phyloP scores from a whole-genome alignment of 1,284 basidiomycete genomes.

The Pseudomicrostroma phylloplanum region DNA sequence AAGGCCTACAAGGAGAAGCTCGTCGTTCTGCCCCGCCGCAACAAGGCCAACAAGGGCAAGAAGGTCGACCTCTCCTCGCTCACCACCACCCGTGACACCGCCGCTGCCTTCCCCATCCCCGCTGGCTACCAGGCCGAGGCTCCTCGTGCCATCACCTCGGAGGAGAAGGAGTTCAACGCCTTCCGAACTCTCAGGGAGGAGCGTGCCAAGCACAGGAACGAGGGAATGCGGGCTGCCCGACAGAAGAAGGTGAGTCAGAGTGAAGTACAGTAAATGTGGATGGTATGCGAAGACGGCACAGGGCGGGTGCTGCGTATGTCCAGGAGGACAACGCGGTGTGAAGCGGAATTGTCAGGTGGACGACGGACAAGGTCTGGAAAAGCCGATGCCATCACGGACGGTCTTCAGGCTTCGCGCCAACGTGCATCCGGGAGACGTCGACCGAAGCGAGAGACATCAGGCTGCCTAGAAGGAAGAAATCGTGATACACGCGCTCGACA shows the following conservation, averaged over 20 bases:
- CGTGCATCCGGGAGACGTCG: too few species aligned
- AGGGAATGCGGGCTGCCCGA: slow-evolving; percentile 73
- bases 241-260: slow-evolving; percentile 28
- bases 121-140: slow-evolving; percentile 64
- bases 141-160: slow-evolving; percentile 86
- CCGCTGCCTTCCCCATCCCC: slow-evolving; percentile 57
- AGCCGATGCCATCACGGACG: too few species aligned
- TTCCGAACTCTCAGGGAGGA: slow-evolving; percentile 82
- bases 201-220: slow-evolving; percentile 76
- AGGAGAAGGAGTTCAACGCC: slow-evolving; percentile 76
- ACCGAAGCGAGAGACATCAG: too few species aligned
- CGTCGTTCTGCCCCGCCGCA: slow-evolving; percentile 73
- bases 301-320: slow-evolving; percentile 1
- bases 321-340: slow-evolving; percentile 38
- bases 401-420: too few species aligned
- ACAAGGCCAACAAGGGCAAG: slow-evolving; percentile 87
- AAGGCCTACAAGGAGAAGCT: slow-evolving; percentile 78
- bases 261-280: too few species aligned
- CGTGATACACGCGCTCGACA: too few species aligned
- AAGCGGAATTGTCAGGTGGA: too few species aligned
- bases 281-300: too few species aligned
- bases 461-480: too few species aligned
- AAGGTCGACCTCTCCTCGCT: slow-evolving; percentile 69
- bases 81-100: slow-evolving; percentile 63
- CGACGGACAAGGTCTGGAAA: too few species aligned